Conservation (phyloP, 108 stramenopile genomes). For the Nitzschia putrida region DNA sequence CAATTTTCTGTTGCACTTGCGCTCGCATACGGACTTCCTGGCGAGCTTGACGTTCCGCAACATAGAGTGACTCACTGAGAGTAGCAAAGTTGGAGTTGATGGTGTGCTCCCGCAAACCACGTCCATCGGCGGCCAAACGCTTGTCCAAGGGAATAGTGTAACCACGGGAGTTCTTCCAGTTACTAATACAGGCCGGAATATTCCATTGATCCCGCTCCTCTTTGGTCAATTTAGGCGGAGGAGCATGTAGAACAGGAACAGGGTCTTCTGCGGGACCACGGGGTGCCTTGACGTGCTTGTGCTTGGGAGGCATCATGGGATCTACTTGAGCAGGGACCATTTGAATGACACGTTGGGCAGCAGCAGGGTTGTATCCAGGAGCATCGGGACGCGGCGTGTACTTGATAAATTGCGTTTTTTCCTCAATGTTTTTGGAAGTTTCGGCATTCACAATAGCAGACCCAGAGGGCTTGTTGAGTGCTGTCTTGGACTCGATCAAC, state of each 20-base stretch:
- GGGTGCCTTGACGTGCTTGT: conserved; percentile 96
- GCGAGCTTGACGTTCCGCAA: conserved; percentile 94
- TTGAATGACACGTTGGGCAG: conserved; percentile 93
- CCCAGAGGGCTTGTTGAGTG: conserved; percentile 85
- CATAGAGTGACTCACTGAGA: conserved; percentile 90
- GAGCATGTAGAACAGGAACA: conserved; percentile 87
- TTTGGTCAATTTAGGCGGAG: conserved; percentile 77
- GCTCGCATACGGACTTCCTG: conserved; percentile 93
- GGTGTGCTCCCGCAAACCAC: conserved; percentile 90
- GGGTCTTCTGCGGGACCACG: conserved; percentile 90
- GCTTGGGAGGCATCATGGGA: conserved; percentile 99
- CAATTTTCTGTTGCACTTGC: conserved; percentile 86
- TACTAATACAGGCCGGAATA: conserved; percentile 96
- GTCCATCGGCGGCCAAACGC: conserved; percentile 97
- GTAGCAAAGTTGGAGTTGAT: conserved; percentile 96
- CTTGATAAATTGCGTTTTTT: conserved; percentile 90
- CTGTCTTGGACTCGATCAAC: conserved; percentile 76
- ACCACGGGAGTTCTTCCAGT: conserved; percentile 98
- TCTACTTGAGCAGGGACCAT: conserved; percentile 97
- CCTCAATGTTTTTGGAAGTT: conserved; percentile 71
- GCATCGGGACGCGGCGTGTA: conserved; percentile 97
- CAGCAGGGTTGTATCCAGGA: conserved; percentile 96
- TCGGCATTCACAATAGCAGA: conserved; percentile 71
- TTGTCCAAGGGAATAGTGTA: conserved; percentile 99
- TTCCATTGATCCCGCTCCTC: conserved; percentile 96